Base-by-base conservation (phyloP, 1,284 basidiomycete genomes). In the Leucoagaricus sp. region DNA sequence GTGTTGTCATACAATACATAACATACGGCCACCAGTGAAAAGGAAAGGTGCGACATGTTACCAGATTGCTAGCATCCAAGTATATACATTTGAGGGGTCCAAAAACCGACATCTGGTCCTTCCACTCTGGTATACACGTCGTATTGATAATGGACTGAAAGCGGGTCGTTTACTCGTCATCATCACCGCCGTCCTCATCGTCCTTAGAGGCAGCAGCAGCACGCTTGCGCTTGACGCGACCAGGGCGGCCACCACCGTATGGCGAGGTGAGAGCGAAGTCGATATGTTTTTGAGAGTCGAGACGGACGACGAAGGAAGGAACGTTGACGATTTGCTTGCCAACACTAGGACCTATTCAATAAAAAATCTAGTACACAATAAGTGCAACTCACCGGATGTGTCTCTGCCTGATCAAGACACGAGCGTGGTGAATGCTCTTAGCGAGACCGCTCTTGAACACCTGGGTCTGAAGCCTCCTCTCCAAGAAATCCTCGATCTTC, bases 321-420 rank as follows among this genome's bases (percentile, higher is more conserved):
- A 98, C 93, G 81, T 98, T 96, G 81, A 99, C 97, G 67, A 98
- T 94, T 80, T 99, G 97, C 82, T 96, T 98, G 77, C 96, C 97
- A 74, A 99, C 97, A 66, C 94, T 91, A 48, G n/a, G n/a, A 42
- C 28, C 49, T 38, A 23, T 36, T n/a, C 28, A 51, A 41, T 28
- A 44, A 38, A 38, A 47, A 26, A 58, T 47, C 13, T 29, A 38
- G 26, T 10, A n/a, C 5, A 49, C 51, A 38, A 15, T 28, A 42
- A 15, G 3, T 33, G 2, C 4, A 1, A 78, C 86, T 63, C 64
- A 93, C 91, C 93, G 93, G 69, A 96, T 96, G 82, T 96, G 94
- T 67, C 96, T 84, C 79, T 99, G 97, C 73, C 92, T 85, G 80
- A 99, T 99, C 70, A 99, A 84, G 64, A 96, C 94, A 79, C 96